Base-by-base conservation (phyloP, 176 grass and related monocot genomes). In the Triticum turgidum region DNA sequence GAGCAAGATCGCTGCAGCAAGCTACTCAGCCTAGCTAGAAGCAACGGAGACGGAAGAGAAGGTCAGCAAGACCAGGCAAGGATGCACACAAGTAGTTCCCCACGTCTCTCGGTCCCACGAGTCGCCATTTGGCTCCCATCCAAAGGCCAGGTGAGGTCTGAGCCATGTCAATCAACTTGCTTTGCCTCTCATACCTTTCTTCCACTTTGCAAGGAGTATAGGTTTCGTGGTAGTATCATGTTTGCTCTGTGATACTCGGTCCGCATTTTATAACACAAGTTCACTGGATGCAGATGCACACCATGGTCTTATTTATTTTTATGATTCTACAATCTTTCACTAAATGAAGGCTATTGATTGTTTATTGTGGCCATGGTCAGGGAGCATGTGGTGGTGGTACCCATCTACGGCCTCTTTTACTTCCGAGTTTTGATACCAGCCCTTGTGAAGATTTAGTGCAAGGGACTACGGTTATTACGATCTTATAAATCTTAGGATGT, bases 11-110 rank as follows among this genome's bases (percentile, higher is more conserved):
- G 5, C 5, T 2, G 49, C 14, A 17, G 14, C 14, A 17, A 6
- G 8, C 68, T 70, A 39, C 68, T 71, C 35, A n/a, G 35, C 67
- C 67, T 70, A 70, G 34, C 34, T 37, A 18, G 2, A 21, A 41
- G 11, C 68, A n/a, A 71, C 20, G 21, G 5, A 0, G 35, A 2
- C 2, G 11, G 20, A n/a, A 3, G 35, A 41, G 37, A 71, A 41
- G 20, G 4, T 12, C 10, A 11, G 11, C 9, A 0, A 2, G 4
- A 3, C 1, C 15, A 17, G 49, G 0, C 1, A 3, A 0, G 0
- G 0, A 0, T 5, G 37, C 70, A 45, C 24, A n/a, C 11, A 1
- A 24, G n/a, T n/a, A 73, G 70, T 73, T 73, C 70, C 70, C 39
- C 11, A 27, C 5, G 11, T 27, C 70, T 73, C 70, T 45, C 70